Evolutionary conservation across 2,329 filamentous ascomycete species (phyloP).

Genomic region (Aspergillus floridensis): DNA sequence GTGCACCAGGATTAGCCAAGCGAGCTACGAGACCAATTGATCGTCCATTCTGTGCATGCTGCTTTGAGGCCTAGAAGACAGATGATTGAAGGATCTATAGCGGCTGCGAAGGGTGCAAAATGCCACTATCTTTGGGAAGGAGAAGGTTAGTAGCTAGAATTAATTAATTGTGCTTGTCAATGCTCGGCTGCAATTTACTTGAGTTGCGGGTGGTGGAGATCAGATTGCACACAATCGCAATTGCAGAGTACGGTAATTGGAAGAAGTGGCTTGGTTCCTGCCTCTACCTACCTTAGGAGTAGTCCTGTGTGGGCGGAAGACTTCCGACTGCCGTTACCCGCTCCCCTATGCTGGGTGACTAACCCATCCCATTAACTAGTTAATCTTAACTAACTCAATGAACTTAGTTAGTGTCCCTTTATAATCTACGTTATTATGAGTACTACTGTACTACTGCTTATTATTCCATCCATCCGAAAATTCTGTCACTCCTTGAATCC

Average conservation of each 20-base stretch:
- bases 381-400: too few species aligned
- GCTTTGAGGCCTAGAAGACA: background rate
- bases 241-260: background rate
- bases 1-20: background rate
- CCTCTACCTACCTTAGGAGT: background rate
- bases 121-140: background rate
- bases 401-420: background rate
- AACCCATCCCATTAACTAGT: background rate
- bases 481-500: background rate
- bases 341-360: background rate
- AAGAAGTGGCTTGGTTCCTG: background rate
- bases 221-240: background rate
- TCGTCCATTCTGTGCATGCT: background rate
- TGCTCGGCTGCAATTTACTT: background rate
- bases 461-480: background rate
- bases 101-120: background rate
- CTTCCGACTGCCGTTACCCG: slow-evolving; percentile 6
- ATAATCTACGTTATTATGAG: background rate
- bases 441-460: background rate
- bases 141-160: background rate
- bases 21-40: background rate
- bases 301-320: background rate
- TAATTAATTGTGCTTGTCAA: background rate
- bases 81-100: background rate
- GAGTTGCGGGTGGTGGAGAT: background rate